Percentiles rank a stretch among this genome's conserved stretches.
Conservation (phyloP, 192 early-diverging fungal species). For the Gryganskiella cystojenkinii region DNA sequence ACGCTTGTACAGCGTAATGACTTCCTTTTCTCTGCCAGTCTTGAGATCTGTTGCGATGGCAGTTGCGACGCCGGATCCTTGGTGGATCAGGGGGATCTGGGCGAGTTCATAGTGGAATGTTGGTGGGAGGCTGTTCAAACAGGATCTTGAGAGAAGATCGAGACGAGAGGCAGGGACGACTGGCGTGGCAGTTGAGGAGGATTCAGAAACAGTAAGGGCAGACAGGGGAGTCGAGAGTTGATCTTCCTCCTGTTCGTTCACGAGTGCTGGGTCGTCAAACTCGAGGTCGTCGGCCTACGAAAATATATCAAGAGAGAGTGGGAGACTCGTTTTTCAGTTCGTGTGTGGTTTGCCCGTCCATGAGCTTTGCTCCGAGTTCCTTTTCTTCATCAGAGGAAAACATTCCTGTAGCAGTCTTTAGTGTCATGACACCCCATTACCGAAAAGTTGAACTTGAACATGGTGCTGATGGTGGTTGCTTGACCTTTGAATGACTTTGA, state of each 20-base stretch:
- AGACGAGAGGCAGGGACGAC: conserved; percentile 33
- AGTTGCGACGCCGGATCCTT: conserved; percentile 27
- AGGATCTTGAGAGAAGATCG: conserved; percentile 23
- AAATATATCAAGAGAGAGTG: neutral
- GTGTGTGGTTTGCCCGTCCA: neutral
- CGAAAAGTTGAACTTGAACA: conserved; percentile 55
- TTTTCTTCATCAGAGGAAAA: neutral
- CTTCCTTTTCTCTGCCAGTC: conserved; percentile 32
- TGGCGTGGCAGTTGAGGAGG: neutral
- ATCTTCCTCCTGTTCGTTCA: conserved; percentile 18
- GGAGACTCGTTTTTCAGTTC: neutral
- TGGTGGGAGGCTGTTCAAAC: conserved; percentile 25
- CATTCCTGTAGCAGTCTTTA: no score
- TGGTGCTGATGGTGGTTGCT: neutral
- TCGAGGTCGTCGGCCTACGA: conserved; percentile 48
- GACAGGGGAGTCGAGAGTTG: conserved; percentile 30
- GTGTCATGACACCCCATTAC: conserved; percentile 1
- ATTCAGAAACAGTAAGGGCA: conserved; percentile 17
- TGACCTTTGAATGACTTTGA: no score
- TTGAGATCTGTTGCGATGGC: conserved; percentile 23
- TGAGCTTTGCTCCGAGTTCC: neutral
- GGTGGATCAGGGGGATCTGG: conserved; percentile 29
- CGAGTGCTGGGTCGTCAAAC: conserved; percentile 28
- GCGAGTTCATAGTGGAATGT: conserved; percentile 46
- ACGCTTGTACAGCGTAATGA: conserved; percentile 70